A percentile compares a stretch with the other conserved stretches of the same genome.
phyloP scores from a whole-genome alignment of 139 green algal species.

The Volvox africanus region DNA sequence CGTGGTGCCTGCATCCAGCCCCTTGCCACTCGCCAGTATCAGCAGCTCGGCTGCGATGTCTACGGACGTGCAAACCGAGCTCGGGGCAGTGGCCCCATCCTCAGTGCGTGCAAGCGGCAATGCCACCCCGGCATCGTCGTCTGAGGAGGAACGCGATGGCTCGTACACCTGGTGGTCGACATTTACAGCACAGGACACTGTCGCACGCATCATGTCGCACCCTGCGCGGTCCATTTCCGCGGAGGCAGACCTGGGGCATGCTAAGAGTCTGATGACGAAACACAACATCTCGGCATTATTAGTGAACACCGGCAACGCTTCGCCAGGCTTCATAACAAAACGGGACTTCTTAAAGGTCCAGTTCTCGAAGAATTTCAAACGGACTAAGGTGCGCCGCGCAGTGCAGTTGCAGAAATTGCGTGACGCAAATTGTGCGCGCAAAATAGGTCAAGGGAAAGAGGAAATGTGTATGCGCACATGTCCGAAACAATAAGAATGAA shows the following conservation, averaged over 20 bases:
- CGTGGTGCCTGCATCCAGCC: neutral
- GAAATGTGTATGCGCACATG: no score
- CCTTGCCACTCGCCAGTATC: neutral
- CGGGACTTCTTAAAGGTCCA: conserved; percentile 60
- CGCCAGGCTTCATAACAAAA: conserved; percentile 63
- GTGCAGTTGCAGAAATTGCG: neutral
- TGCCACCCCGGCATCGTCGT: conserved; percentile 3
- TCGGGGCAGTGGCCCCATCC: neutral
- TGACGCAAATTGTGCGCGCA: no score
- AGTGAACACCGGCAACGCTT: conserved; percentile 56
- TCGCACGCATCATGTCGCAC: conserved; percentile 23
- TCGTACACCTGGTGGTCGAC: conserved; percentile 32
- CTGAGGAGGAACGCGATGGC: neutral
- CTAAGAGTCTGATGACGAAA: conserved; percentile 56
- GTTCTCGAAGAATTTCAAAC: conserved; percentile 44
- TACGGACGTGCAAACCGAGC: neutral
- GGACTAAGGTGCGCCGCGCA: neutral
- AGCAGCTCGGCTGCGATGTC: neutral
- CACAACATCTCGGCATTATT: conserved; percentile 58
- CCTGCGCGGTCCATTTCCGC: conserved; percentile 45
- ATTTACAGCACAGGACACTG: conserved; percentile 15
- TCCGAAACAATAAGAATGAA: no score
- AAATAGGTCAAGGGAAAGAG: no score
- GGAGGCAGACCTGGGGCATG: conserved; percentile 51
- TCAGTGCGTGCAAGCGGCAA: neutral